Evolutionary conservation across 345 rosid genomes (phyloP).

Genomic region (Psidium friedrichsthalianum): DNA sequence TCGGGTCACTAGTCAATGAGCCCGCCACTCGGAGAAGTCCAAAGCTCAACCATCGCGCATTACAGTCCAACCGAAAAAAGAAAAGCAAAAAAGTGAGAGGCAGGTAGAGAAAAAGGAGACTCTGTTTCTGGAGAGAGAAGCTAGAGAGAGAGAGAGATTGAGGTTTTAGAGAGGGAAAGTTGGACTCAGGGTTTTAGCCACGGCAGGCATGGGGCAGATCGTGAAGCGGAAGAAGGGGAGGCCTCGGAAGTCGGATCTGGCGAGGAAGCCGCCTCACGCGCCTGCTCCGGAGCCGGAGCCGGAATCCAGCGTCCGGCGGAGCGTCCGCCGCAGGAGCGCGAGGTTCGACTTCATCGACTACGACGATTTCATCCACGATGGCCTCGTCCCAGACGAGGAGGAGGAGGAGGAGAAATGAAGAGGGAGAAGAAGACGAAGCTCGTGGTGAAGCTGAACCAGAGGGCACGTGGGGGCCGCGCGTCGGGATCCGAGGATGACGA

Average conservation of each 20-base stretch:
- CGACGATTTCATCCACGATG: constrained; percentile 52
- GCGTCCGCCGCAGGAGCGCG: constrained; percentile 73
- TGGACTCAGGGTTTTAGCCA: constrained; percentile 22
- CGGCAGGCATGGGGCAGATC: constrained; percentile 75
- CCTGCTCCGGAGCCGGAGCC: neutral
- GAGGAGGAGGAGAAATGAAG: constrained; percentile 39
- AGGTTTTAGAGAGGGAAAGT: constrained; percentile 7
- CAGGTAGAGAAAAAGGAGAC: constrained; percentile 9
- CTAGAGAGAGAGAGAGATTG: neutral
- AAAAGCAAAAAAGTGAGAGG: constrained; percentile 4
- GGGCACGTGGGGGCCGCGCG: constrained; percentile 18
- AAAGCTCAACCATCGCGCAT: constrained; percentile 3
- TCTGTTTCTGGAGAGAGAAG: neutral
- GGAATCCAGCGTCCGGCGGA: constrained; percentile 17
- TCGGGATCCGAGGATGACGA: constrained; percentile 14
- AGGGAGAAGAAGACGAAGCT: constrained; percentile 79
- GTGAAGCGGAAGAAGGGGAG: constrained; percentile 90
- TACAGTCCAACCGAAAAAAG: neutral
- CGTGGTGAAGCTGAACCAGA: constrained; percentile 55
- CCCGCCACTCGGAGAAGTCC: constrained; percentile 7
- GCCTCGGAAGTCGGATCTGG: constrained; percentile 93
- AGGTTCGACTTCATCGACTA: constrained; percentile 63
- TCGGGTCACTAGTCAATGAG: constrained; percentile 10
- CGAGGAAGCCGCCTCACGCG: constrained; percentile 19
- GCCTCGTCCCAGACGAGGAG: constrained; percentile 19